Percentiles rank a stretch among this genome's conserved stretches.
Conservation (phyloP, 306 rosid genomes). For the Carpinus fangiana region DNA sequence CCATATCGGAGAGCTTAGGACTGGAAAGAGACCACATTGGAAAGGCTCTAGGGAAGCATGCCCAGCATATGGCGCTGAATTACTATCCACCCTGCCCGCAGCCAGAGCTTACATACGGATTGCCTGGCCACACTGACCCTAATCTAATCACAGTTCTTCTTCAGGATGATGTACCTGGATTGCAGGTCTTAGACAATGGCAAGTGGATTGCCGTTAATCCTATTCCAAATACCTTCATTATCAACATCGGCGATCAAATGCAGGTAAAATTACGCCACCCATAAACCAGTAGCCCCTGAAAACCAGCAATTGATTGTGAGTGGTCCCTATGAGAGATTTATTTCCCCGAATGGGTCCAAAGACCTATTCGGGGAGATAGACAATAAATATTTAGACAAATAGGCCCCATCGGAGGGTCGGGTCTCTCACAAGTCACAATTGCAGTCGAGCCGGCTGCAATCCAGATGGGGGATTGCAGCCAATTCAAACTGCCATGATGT, state of each 20-base stretch:
- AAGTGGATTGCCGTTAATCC: slow-evolving; percentile 50
- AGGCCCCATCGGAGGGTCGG: no score
- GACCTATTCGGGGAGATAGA: no score
- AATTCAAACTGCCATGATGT: neutral
- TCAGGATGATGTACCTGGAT: slow-evolving; percentile 56
- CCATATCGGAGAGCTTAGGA: slow-evolving; percentile 53
- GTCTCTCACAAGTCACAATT: no score
- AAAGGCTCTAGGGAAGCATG: slow-evolving; percentile 43
- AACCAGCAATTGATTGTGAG: no score
- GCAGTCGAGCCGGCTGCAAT: no score
- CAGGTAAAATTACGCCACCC: slow-evolving; percentile 32
- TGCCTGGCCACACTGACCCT: slow-evolving; percentile 52
- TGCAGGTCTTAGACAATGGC: slow-evolving; percentile 47
- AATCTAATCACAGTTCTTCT: slow-evolving; percentile 52
- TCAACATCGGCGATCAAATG: slow-evolving; percentile 60
- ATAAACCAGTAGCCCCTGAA: no score
- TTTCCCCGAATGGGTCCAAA: no score
- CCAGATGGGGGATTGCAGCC: no score
- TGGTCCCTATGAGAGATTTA: no score
- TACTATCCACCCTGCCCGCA: slow-evolving; percentile 58
- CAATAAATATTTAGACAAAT: no score
- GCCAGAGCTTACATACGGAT: slow-evolving; percentile 57
- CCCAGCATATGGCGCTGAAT: slow-evolving; percentile 59
- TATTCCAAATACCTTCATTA: slow-evolving; percentile 47
- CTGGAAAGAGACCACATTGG: slow-evolving; percentile 27